A percentile compares a stretch with the other conserved stretches of the same genome.
These are phyloP conservation scores for Planoprotostelium fungivorum DNA, from an alignment of 78 protist genomes.

Conservation along the genomic window DNA sequence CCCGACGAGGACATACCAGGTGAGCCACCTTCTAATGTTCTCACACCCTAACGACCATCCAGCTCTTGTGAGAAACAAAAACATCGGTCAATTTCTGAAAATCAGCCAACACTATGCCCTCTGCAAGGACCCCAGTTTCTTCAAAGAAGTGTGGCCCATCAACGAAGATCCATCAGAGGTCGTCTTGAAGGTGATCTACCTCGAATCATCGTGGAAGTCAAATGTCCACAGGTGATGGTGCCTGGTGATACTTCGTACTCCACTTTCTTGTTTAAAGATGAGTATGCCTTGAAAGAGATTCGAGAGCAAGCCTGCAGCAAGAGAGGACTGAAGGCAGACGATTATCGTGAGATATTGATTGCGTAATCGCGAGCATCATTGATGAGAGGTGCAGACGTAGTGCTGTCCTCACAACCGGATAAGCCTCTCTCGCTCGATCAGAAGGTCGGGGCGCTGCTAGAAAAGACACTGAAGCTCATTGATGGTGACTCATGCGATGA, in stretches of 20 bases:
- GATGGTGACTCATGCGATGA: not conserved
- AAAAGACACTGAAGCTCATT: not conserved
- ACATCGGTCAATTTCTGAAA: not conserved
- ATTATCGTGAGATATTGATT: not conserved
- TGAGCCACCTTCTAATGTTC: not conserved
- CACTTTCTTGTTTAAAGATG: not conserved
- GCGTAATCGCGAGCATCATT: not conserved
- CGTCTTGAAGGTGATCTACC: not conserved
- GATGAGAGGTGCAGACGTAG: not conserved
- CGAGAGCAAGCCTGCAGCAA: not conserved
- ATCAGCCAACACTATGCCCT: not conserved
- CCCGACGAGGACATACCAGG: not conserved
- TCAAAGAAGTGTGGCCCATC: not conserved
- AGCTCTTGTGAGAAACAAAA: not conserved
- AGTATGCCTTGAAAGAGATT: not conserved
- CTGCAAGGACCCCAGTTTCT: not conserved
- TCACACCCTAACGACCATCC: not conserved
- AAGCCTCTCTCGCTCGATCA: not conserved
- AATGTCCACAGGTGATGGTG: not conserved
- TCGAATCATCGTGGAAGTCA: not conserved
- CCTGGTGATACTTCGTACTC: not conserved
- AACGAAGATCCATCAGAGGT: not conserved
- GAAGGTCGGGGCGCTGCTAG: not conserved
- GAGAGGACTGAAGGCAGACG: not conserved
- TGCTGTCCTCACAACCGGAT: not conserved